Conservation (phyloP, 768 basidiomycete species). For the Sutorius australiensis region DNA sequence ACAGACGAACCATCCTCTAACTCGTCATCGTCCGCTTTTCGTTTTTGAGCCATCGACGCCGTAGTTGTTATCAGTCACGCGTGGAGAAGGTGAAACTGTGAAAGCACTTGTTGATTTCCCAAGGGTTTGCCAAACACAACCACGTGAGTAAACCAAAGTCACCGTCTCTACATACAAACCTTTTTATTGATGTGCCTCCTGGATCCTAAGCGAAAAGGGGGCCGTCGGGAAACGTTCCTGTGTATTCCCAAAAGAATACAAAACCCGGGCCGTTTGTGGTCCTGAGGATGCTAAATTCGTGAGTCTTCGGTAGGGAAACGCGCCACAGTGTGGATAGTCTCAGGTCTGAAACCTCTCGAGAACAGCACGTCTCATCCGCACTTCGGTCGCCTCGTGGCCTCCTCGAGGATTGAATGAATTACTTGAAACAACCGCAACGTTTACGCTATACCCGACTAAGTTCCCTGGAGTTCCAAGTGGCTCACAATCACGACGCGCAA, state of each 20-base stretch:
- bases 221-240: neutral
- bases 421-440: constrained; percentile 7
- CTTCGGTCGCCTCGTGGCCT: constrained; percentile 16
- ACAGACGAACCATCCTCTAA: constrained; percentile 3
- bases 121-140: constrained; percentile 25
- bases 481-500: neutral
- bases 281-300: neutral
- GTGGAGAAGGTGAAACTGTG: neutral
- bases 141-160: constrained; percentile 4
- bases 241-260: neutral
- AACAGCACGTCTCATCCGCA: constrained; percentile 4
- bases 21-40: constrained; percentile 20
- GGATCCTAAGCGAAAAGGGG: too few species aligned
- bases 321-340: neutral
- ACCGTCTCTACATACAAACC: neutral
- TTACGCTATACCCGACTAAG: constrained; percentile 17
- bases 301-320: neutral
- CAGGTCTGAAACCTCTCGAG: neutral
- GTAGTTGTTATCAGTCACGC: neutral
- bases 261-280: neutral
- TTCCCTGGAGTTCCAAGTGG: neutral
- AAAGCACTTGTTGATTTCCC: constrained; percentile 15
- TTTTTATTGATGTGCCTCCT: too few species aligned
- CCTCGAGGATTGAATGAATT: constrained; percentile 24
- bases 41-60: constrained; percentile 26